Evolutionary conservation across 2,329 filamentous ascomycete genomes (phyloP), one percentile per base, ranked within the genome.

Genomic region (Penicillium sp.): DNA sequence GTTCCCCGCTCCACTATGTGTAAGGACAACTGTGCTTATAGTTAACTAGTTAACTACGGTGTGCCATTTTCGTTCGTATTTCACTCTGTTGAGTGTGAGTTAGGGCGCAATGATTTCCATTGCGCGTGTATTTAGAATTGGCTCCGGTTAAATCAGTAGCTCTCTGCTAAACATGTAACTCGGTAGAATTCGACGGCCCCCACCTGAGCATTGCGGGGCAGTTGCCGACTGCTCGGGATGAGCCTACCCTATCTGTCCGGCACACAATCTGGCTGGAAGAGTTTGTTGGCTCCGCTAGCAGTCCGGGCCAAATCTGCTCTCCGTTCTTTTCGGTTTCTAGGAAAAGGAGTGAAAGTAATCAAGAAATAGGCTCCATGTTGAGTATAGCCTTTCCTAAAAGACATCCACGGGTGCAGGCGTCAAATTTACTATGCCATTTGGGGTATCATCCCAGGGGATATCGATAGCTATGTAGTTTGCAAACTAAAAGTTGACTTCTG

Each of bases 181-280:
- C 54, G 54, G 54, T 54, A 46, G 54, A 56, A 54, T 54, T 43
- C 23, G 28, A 8, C 10, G 23, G 20, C 20, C 42, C 50, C 53
- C 50, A 53, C 48, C 3, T 35, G 3, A 40, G 38, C 2, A 40
- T 40, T 15, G 18, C 33, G 33, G 33, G 15, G 33, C 33, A 37
- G 9, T 20, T 37, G 15, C 33, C 33, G 6, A 23, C 15, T 37
- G 33, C 33, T 23, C 33, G 33, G 18, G 33, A 37, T 20, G 15
- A 7, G 32, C 9, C 18, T 37, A 37, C 33, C 33, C 10, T 29
- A 29, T 3, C 10, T 20, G 33, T 37, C 15, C 10, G 33, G 32
- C 32, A 35, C 32, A 20, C 27, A 29, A 29, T 20, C 32, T 10
- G 7, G 6, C 13, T 32, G 1, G 6, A 28, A 28, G 8, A 5